These are phyloP conservation scores for Cercospora sesami DNA, from an alignment of 2,329 filamentous ascomycete species.

Conservation along the genomic window DNA sequence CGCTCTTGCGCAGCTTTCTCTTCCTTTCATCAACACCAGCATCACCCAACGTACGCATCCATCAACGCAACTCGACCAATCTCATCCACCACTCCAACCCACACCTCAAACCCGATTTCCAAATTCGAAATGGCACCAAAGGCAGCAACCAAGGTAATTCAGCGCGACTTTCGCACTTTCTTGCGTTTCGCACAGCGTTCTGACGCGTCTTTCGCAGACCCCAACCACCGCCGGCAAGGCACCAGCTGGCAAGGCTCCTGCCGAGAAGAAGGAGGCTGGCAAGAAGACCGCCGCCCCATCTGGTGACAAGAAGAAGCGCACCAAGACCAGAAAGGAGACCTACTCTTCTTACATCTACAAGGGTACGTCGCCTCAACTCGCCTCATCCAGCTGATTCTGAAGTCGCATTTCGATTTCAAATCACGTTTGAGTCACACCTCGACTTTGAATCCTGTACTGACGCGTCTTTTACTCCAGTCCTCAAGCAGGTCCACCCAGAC, in stretches of 20 bases:
- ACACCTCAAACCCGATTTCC: slow-evolving; percentile 34
- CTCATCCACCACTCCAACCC: slow-evolving; percentile 35
- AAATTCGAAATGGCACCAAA: slow-evolving; percentile 86
- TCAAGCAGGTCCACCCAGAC: slow-evolving; percentile 99
- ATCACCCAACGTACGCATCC: slow-evolving; percentile 31
- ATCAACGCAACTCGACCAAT: slow-evolving; percentile 36
- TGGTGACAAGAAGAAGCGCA: slow-evolving; percentile 99
- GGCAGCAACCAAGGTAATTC: slow-evolving; percentile 74
- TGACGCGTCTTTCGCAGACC: slow-evolving; percentile 57
- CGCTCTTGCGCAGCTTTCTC: slow-evolving; percentile 29
- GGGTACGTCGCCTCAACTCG: slow-evolving; percentile 59
- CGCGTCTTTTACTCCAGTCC: slow-evolving; percentile 61
- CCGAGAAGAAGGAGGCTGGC: slow-evolving; percentile 99
- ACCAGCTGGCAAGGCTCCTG: slow-evolving; percentile 73
- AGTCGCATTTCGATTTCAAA: slow-evolving; percentile 27
- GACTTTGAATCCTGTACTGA: slow-evolving; percentile 34
- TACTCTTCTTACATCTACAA: slow-evolving; percentile 99
- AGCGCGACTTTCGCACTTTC: slow-evolving; percentile 13
- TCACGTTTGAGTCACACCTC: slow-evolving; percentile 21
- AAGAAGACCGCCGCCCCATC: slow-evolving; percentile 95
- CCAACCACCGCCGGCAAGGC: slow-evolving; percentile 92
- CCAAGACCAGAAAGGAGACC: slow-evolving; percentile 99
- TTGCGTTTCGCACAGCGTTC: slow-evolving; percentile 20
- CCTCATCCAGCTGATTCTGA: slow-evolving; percentile 20
- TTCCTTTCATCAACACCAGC: slow-evolving; percentile 42